A percentile compares a stretch with the other conserved stretches of the same genome.
Conservation (phyloP, 768 basidiomycete genomes). For the Kwoniella botswanensis region DNA sequence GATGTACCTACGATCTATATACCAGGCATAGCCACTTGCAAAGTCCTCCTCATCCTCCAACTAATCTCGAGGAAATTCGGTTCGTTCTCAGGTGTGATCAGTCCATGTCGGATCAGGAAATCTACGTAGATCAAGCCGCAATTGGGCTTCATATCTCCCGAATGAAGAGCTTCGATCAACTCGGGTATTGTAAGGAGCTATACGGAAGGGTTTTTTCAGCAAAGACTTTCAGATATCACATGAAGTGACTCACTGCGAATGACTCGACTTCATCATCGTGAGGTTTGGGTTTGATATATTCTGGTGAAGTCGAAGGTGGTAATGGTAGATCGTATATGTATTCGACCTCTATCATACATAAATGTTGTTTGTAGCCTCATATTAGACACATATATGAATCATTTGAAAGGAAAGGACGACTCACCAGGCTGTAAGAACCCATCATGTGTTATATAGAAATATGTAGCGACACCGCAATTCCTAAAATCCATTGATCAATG, state of each 20-base stretch:
- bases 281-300: slow-evolving; percentile 70
- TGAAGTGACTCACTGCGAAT: slow-evolving; percentile 73
- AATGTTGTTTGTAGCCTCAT: background rate
- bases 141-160: slow-evolving; percentile 87
- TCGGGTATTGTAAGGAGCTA: background rate
- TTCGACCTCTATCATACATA: slow-evolving; percentile 68
- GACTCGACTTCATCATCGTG: slow-evolving; percentile 92
- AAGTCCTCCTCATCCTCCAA: slow-evolving; percentile 38
- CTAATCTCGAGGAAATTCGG: slow-evolving; percentile 75
- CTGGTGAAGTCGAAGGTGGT: slow-evolving; percentile 60
- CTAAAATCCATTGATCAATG: slow-evolving; percentile 15
- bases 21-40: slow-evolving; percentile 45
- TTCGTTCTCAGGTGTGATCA: slow-evolving; percentile 86
- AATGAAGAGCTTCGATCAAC: slow-evolving; percentile 63
- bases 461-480: slow-evolving; percentile 73
- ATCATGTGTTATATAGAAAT: slow-evolving; percentile 72
- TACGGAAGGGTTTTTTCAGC: slow-evolving; percentile 39
- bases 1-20: background rate
- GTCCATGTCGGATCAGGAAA: slow-evolving; percentile 83
- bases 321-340: slow-evolving; percentile 83
- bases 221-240: slow-evolving; percentile 12
- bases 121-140: slow-evolving; percentile 87
- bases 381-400: too few species aligned
- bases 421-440: slow-evolving; percentile 72
- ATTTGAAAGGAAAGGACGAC: background rate